Conservation (phyloP, 2,329 filamentous ascomycete species). For the Trichothecium roseum region DNA sequence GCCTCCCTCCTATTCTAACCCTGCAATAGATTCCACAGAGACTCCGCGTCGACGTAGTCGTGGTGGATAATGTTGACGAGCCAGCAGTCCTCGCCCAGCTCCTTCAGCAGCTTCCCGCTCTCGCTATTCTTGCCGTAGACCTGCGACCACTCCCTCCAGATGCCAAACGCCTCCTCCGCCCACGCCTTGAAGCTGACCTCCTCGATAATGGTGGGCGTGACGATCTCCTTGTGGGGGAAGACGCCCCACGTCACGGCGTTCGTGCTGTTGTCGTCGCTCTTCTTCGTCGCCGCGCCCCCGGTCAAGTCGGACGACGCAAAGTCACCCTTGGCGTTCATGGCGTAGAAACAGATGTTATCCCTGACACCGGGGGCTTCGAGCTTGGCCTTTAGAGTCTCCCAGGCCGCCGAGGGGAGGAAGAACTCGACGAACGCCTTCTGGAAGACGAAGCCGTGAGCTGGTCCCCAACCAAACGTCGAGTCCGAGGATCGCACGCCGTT, state of each 20-base stretch:
- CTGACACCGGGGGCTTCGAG: constrained; percentile 49
- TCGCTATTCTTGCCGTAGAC: constrained; percentile 70
- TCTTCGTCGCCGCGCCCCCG: constrained; percentile 16
- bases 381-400: constrained; percentile 52
- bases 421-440: constrained; percentile 98
- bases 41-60: constrained; percentile 60
- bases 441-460: constrained; percentile 86
- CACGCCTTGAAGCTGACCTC: constrained; percentile 89
- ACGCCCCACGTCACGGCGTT: constrained; percentile 97
- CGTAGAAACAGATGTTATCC: constrained; percentile 76
- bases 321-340: constrained; percentile 66
- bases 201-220: constrained; percentile 94
- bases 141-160: constrained; percentile 88
- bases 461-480: constrained; percentile 84
- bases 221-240: constrained; percentile 90
- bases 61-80: constrained; percentile 87
- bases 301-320: constrained; percentile 60
- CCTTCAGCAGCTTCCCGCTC: constrained; percentile 61
- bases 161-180: constrained; percentile 91
- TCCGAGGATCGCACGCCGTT: constrained; percentile 74
- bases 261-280: constrained; percentile 37
- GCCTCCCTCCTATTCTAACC: no score
- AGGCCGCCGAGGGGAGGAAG: constrained; percentile 70
- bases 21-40: constrained; percentile 58
- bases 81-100: constrained; percentile 63